phyloP scores from a whole-genome alignment of 306 rosid genomes.

The Biancaea sappan region DNA sequence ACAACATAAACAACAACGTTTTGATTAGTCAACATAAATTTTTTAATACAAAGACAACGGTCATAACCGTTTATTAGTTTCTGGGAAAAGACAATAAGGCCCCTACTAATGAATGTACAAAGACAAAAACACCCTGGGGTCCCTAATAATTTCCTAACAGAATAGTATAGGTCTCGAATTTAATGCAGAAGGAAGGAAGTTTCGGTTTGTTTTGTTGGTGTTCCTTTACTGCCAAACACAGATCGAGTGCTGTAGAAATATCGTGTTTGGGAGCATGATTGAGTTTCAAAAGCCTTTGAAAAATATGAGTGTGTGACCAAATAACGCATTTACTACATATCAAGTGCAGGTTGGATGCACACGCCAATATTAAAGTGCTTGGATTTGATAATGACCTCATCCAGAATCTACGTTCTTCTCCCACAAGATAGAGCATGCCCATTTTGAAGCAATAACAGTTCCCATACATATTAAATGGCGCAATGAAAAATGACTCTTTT shows the following conservation, averaged over 20 bases:
- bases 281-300: slow-evolving; percentile 57
- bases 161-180: background rate
- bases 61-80: too few relatives aligned
- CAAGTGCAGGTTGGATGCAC: slow-evolving; percentile 50
- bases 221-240: slow-evolving; percentile 66
- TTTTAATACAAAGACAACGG: too few relatives aligned
- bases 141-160: too few relatives aligned
- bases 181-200: slow-evolving; percentile 37
- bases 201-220: slow-evolving; percentile 51
- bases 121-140: too few relatives aligned
- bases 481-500: slow-evolving; percentile 21
- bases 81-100: too few relatives aligned
- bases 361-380: slow-evolving; percentile 75
- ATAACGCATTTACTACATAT: slow-evolving; percentile 70
- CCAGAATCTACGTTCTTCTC: slow-evolving; percentile 73
- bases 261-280: slow-evolving; percentile 54
- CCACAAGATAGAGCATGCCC: slow-evolving; percentile 54
- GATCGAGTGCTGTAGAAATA: slow-evolving; percentile 64
- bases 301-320: slow-evolving; percentile 65
- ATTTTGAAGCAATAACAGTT: slow-evolving; percentile 28
- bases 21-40: too few relatives aligned
- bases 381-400: slow-evolving; percentile 72
- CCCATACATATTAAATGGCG: slow-evolving; percentile 35
- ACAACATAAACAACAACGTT: too few relatives aligned
- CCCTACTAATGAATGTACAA: too few relatives aligned